These are phyloP conservation scores for Metschnikowia peoriensis DNA, from an alignment of 805 yeast species.

Conservation along the genomic window DNA sequence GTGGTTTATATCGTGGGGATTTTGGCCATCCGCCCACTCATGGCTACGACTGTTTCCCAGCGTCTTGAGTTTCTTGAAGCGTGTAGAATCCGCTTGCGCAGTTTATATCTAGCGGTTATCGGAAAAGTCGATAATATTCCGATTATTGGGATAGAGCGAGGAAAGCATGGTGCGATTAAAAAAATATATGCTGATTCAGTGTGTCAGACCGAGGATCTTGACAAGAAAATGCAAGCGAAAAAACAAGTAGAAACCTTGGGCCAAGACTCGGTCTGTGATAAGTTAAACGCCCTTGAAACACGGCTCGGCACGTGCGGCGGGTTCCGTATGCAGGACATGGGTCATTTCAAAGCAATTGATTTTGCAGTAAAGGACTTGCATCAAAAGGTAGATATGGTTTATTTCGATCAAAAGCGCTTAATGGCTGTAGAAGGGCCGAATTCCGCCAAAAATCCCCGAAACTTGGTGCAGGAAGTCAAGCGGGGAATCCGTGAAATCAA, in stretches of 20 bases:
- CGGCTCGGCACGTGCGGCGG: conserved; percentile 26
- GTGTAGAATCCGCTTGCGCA: conserved; percentile 33
- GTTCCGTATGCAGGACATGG: conserved; percentile 29
- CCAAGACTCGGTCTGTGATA: conserved; percentile 24
- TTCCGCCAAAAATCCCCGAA: conserved; percentile 11
- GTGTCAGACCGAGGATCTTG: conserved; percentile 34
- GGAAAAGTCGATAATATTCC: conserved; percentile 38
- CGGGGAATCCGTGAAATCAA: conserved; percentile 41
- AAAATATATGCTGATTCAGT: conserved; percentile 38
- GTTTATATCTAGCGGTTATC: conserved; percentile 32
- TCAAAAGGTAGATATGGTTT: conserved; percentile 33
- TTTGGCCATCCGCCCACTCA: conserved; percentile 34
- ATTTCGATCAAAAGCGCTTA: conserved; percentile 32
- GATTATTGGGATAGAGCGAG: conserved; percentile 34
- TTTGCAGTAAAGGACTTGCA: conserved; percentile 35
- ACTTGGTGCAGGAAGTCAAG: conserved; percentile 34
- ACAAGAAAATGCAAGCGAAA: conserved; percentile 18
- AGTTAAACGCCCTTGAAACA: conserved; percentile 23
- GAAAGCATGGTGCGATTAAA: conserved; percentile 23
- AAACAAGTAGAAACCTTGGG: conserved; percentile 24
- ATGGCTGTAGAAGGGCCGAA: conserved; percentile 20
- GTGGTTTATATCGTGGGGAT: conserved; percentile 32
- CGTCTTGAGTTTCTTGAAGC: conserved; percentile 35
- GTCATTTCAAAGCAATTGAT: conserved; percentile 30
- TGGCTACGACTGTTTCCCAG: conserved; percentile 28